Percentiles rank a stretch among this genome's conserved stretches.
These are phyloP conservation scores for Gigaspora rosea DNA, from an alignment of 192 early-diverging fungal genomes.

Conservation along the genomic window DNA sequence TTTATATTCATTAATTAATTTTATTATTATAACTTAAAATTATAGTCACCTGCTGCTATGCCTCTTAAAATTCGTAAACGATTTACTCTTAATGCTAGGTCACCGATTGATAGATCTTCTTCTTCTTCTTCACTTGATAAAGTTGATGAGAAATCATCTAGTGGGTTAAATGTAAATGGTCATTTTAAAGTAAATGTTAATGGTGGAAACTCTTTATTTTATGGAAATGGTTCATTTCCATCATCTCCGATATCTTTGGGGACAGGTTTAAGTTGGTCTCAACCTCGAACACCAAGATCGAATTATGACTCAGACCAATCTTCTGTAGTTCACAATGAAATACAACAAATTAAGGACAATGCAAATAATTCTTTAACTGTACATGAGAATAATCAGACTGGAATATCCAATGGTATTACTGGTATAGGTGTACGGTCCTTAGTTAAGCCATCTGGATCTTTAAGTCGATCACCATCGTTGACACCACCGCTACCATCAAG, in stretches of 20 bases:
- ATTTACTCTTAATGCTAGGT: neutral
- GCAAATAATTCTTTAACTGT: no score
- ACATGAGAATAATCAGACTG: neutral
- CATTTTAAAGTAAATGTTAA: no score
- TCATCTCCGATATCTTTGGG: no score
- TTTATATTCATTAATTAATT: neutral
- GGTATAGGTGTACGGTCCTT: neutral
- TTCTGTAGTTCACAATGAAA: no score
- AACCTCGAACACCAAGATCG: no score
- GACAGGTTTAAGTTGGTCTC: no score
- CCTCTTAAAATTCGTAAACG: constrained; percentile 23
- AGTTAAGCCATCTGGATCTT: neutral
- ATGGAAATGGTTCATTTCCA: no score
- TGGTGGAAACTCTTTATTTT: no score
- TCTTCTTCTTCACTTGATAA: neutral
- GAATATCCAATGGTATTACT: neutral
- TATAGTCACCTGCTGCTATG: constrained; percentile 11
- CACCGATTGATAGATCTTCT: neutral
- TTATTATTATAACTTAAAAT: neutral
- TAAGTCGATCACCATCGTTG: neutral
- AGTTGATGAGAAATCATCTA: neutral
- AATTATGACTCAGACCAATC: no score
- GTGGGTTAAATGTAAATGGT: neutral
- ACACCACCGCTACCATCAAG: neutral
- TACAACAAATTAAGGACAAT: no score